A percentile compares a stretch with the other conserved stretches of the same genome.
phyloP scores from a whole-genome alignment of 345 rosid species.

The Syzygium oleosum region DNA sequence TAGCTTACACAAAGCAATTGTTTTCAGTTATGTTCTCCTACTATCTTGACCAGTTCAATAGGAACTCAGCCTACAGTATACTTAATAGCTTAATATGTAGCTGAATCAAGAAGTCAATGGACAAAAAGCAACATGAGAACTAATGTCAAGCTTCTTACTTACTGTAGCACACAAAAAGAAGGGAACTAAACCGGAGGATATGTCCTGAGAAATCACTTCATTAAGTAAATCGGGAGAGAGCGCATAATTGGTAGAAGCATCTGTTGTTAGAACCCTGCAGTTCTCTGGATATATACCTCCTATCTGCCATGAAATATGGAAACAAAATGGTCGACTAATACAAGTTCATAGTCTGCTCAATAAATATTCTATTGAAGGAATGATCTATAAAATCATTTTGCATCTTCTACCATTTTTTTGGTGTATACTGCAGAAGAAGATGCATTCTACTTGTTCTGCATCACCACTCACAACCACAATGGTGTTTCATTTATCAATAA shows the following conservation, averaged over 20 bases:
- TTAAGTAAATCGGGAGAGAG: conserved; percentile 44
- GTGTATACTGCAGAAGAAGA: background rate
- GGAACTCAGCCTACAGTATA: background rate
- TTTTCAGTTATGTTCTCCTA: background rate
- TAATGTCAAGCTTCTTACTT: conserved; percentile 12
- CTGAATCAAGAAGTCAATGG: background rate
- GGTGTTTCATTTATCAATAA: background rate
- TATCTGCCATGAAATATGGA: conserved; percentile 31
- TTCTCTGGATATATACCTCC: conserved; percentile 68
- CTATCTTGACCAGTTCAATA: background rate
- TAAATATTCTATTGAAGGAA: background rate
- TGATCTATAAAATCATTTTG: background rate
- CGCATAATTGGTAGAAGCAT: conserved; percentile 61
- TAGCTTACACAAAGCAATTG: background rate
- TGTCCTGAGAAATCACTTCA: conserved; percentile 56
- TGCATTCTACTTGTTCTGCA: background rate
- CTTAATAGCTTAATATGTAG: background rate
- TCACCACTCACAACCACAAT: background rate
- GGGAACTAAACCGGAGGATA: conserved; percentile 67
- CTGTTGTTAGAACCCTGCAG: conserved; percentile 55
- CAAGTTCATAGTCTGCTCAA: background rate
- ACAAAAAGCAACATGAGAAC: background rate
- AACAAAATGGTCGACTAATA: background rate
- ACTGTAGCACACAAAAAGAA: conserved; percentile 80
- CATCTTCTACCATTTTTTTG: background rate